phyloP scores from a whole-genome alignment of 371 early-diverging fungal species.

The Capillidium heterosporum region DNA sequence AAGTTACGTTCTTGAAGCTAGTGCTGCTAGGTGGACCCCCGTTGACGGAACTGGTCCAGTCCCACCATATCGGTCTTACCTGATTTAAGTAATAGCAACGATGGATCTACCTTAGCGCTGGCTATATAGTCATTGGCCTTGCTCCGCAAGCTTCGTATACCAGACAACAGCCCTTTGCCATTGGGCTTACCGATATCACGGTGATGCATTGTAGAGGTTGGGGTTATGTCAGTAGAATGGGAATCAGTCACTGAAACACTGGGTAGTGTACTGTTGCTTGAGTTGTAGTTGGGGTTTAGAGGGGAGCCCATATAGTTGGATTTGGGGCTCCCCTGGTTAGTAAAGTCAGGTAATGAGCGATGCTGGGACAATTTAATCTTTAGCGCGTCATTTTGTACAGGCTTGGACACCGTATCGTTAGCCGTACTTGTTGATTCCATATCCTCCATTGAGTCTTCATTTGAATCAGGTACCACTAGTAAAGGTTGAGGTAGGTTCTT shows the following conservation, averaged over 20 bases:
- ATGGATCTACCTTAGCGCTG: constrained; percentile 1
- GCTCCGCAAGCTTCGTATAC: not conserved
- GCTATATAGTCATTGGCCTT: not conserved
- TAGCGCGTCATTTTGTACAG: not conserved
- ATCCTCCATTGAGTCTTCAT: not conserved
- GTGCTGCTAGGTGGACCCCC: too few relatives aligned
- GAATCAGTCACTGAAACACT: not conserved
- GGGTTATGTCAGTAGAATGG: not conserved
- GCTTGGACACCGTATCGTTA: not conserved
- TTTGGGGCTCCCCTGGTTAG: not conserved
- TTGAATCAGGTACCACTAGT: not conserved
- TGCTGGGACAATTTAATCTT: too few relatives aligned
- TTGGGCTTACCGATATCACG: not conserved
- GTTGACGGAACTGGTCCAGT: not conserved
- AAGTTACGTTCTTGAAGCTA: too few relatives aligned
- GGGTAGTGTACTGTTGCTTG: not conserved
- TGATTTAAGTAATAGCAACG: not conserved
- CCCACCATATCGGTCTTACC: not conserved
- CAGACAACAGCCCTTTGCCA: not conserved
- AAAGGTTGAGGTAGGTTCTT: not conserved
- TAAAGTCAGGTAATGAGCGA: not conserved
- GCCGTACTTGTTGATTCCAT: not conserved
- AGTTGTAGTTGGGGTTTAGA: not conserved
- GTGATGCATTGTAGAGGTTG: not conserved
- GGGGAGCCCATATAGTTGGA: not conserved